Conservation (phyloP, 495 filamentous ascomycete genomes). For the Thermothielavioides terrestris region DNA sequence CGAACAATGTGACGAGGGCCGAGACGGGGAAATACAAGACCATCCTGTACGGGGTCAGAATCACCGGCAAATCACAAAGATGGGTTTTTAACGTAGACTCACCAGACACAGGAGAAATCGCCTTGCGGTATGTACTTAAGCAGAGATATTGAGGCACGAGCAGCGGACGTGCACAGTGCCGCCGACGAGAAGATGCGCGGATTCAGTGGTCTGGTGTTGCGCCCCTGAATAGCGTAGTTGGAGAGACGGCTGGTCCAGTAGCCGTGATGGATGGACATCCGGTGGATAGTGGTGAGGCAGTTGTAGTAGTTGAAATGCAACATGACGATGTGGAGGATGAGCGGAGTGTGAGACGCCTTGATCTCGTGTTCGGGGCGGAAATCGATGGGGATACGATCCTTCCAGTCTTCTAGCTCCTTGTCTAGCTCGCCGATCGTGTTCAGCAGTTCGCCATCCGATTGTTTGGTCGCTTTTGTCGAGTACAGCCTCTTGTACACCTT, state of each 20-base stretch:
- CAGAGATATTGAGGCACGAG: constrained; percentile 83
- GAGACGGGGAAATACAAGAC: constrained; percentile 97
- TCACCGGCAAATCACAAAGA: neutral
- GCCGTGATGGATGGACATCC: constrained; percentile 96
- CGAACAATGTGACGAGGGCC: constrained; percentile 88
- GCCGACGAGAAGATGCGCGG: constrained; percentile 93
- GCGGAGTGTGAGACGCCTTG: constrained; percentile 75
- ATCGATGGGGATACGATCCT: constrained; percentile 86
- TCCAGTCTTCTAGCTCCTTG: constrained; percentile 89
- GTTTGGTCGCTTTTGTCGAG: constrained; percentile 82
- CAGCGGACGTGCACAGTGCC: constrained; percentile 82
- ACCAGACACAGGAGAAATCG: constrained; percentile 94
- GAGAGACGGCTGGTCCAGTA: constrained; percentile 96
- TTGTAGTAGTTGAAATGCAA: constrained; percentile 98
- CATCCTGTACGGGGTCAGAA: constrained; percentile 51
- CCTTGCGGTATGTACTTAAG: constrained; percentile 94
- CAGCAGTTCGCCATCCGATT: constrained; percentile 86
- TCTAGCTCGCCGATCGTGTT: constrained; percentile 97
- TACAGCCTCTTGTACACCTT: constrained; percentile 92
- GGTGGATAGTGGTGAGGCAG: constrained; percentile 92
- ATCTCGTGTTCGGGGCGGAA: constrained; percentile 95
- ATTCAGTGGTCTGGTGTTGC: constrained; percentile 85
- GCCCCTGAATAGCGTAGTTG: constrained; percentile 87
- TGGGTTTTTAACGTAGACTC: constrained; percentile 28
- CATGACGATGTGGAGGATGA: constrained; percentile 86